Conservation (phyloP, 208 protist genomes). For the Entamoeba nuttalli region DNA sequence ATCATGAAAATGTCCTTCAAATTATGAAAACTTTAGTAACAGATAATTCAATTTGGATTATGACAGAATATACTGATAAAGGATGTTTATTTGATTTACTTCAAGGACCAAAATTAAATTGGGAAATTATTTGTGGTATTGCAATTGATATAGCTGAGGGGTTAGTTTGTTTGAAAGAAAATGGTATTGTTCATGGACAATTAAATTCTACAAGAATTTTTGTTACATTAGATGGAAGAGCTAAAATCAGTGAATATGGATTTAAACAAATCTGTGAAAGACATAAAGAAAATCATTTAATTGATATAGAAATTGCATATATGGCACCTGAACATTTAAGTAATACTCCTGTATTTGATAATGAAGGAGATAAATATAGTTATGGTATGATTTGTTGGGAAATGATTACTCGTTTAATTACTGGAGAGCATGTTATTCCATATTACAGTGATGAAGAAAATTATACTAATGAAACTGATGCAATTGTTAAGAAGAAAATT, state of each 20-base stretch:
- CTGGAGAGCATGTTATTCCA: not conserved
- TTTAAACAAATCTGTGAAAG: not conserved
- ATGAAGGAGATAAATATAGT: not conserved
- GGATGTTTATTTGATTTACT: not conserved
- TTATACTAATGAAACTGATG: not conserved
- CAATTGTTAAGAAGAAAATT: not conserved
- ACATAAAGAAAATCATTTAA: not conserved
- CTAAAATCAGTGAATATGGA: not conserved
- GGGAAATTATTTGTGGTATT: not conserved
- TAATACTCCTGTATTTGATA: not conserved
- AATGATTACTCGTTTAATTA: not conserved
- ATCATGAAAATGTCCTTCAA: not conserved
- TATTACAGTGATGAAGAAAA: not conserved
- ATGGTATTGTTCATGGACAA: not conserved
- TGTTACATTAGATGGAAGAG: not conserved
- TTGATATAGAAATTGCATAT: not conserved
- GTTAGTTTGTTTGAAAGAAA: not conserved
- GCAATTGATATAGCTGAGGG: not conserved
- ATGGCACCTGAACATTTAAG: not conserved
- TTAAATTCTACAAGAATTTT: not conserved
- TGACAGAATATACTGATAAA: not conserved
- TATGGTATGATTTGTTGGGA: not conserved
- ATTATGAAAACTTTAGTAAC: not conserved
- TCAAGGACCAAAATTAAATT: not conserved
- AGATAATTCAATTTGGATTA: not conserved